These are phyloP conservation scores for Diaporthe nobilis DNA, from an alignment of 2,329 filamentous ascomycete species.

Conservation along the genomic window DNA sequence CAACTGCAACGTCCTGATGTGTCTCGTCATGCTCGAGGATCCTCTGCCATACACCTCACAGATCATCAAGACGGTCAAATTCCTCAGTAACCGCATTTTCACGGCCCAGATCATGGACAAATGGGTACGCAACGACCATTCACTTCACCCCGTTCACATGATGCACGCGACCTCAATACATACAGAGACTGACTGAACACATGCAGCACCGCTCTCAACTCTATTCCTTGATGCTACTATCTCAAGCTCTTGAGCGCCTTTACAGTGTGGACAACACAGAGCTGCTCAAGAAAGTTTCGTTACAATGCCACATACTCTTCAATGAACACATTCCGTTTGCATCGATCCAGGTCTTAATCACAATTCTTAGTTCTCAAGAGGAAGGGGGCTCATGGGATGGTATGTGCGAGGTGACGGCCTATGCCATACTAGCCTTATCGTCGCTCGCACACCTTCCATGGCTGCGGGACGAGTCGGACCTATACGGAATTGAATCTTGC, in stretches of 20 bases:
- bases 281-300: background rate
- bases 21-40: background rate
- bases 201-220: background rate
- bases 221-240: background rate
- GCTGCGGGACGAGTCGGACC: background rate
- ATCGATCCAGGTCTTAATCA: background rate
- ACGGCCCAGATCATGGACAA: background rate
- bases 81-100: background rate
- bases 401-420: background rate
- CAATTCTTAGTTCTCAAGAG: background rate
- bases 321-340: background rate
- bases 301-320: background rate
- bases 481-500: background rate
- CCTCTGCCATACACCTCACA: background rate
- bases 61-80: background rate
- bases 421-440: background rate
- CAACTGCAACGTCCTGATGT: slow-evolving; percentile 11
- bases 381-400: background rate
- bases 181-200: background rate
- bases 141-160: too few relatives aligned
- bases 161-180: background rate
- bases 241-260: background rate
- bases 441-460: background rate
- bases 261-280: background rate
- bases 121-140: background rate